Percentiles rank a stretch among this genome's conserved stretches.
These are phyloP conservation scores for Botryosphaeria dothidea DNA, from an alignment of 2,329 filamentous ascomycete species.

Conservation along the genomic window DNA sequence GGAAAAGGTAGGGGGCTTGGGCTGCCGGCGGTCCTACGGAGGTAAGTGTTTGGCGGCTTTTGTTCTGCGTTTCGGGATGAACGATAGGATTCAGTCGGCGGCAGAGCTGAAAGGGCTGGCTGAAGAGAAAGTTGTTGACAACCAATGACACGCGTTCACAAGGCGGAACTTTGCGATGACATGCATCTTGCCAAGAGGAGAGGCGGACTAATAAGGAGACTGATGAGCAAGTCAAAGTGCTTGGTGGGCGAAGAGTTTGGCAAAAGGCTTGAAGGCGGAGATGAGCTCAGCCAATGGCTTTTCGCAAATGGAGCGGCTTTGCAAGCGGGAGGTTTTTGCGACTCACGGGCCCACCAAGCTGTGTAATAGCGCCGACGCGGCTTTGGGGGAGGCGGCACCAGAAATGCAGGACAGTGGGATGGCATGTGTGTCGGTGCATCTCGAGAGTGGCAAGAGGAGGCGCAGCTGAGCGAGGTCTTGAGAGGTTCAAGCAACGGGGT, in stretches of 20 bases:
- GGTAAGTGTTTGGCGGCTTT: not conserved
- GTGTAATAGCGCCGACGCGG: not conserved
- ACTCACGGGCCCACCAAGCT: not conserved
- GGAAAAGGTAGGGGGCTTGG: not conserved
- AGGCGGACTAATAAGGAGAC: not conserved
- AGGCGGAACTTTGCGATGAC: not conserved
- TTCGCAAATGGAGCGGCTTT: not conserved
- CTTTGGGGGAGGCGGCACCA: not conserved
- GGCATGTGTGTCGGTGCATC: not conserved
- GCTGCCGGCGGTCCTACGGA: not conserved
- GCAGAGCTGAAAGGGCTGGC: not conserved
- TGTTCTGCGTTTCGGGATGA: not conserved
- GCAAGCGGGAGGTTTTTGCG: not conserved
- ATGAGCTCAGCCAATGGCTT: not conserved
- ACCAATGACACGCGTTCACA: not conserved
- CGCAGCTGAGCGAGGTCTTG: not conserved
- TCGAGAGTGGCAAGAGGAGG: not conserved
- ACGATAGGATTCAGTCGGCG: not conserved
- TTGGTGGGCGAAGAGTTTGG: not conserved
- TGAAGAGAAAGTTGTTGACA: not conserved
- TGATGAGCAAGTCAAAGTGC: not conserved
- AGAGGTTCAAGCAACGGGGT: not conserved
- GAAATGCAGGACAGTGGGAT: not conserved
- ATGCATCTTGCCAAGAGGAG: not conserved
- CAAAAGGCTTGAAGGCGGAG: constrained; percentile 2